Evolutionary conservation across 73 alveolate genomes (phyloP).

Genomic region (Paramecium biaurelia): DNA sequence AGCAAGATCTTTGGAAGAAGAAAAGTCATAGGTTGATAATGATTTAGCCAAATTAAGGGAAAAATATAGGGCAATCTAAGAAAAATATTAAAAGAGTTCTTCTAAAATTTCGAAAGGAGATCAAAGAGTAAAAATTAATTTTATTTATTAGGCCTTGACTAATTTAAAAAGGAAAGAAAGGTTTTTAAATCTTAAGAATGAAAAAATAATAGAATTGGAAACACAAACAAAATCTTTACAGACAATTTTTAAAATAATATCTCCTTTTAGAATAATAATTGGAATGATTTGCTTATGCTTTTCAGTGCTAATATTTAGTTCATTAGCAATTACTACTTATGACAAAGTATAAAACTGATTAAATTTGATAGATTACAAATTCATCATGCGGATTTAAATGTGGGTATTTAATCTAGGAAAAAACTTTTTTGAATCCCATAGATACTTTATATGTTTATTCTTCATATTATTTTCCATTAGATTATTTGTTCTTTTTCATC

Average conservation of each 20-base stretch:
- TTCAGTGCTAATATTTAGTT: constrained; percentile 56
- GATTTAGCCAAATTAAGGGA: constrained; percentile 76
- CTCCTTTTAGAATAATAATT: constrained; percentile 82
- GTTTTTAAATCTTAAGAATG: constrained; percentile 53
- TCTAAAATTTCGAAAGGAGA: constrained; percentile 73
- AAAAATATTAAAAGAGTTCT: constrained; percentile 70
- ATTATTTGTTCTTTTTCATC: constrained; percentile 66
- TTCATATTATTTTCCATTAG: constrained; percentile 72
- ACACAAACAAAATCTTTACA: constrained; percentile 52
- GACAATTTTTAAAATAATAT: constrained; percentile 65
- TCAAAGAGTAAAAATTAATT: background rate
- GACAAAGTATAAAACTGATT: constrained; percentile 52
- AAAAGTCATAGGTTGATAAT: constrained; percentile 65
- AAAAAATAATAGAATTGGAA: constrained; percentile 55
- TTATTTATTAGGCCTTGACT: background rate
- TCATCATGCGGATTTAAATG: constrained; percentile 82
- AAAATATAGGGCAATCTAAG: constrained; percentile 72
- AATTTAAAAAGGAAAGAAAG: constrained; percentile 74
- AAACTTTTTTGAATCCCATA: constrained; percentile 67
- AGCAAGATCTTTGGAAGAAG: constrained; percentile 72
- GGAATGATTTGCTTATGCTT: constrained; percentile 70
- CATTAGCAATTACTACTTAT: constrained; percentile 59
- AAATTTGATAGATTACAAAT: constrained; percentile 55
- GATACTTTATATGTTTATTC: constrained; percentile 70
- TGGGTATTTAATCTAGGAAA: constrained; percentile 72